phyloP scores from a whole-genome alignment of 2,329 filamentous ascomycete species.

The Bipolaris bicolor region DNA sequence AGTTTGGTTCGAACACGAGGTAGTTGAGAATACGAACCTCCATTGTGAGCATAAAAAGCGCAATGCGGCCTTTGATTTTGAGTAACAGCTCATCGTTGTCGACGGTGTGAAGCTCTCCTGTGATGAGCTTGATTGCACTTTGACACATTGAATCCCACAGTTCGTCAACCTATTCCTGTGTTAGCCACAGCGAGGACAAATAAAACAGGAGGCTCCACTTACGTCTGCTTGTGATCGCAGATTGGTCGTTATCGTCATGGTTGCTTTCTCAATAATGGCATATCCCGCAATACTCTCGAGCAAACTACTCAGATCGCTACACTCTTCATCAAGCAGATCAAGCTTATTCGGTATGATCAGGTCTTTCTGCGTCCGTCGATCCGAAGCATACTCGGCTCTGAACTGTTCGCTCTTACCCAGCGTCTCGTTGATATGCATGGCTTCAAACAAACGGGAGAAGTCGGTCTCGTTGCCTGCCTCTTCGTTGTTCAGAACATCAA shows the following conservation, averaged over 20 bases:
- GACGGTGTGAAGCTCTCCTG: slow-evolving; percentile 77
- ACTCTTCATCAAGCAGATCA: slow-evolving; percentile 80
- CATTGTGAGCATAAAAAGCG: slow-evolving; percentile 98
- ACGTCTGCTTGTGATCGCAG: slow-evolving; percentile 82
- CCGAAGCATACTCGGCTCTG: slow-evolving; percentile 87
- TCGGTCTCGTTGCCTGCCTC: slow-evolving; percentile 81
- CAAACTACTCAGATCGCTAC: slow-evolving; percentile 83
- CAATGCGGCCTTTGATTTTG: slow-evolving; percentile 93
- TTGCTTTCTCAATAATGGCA: slow-evolving; percentile 93
- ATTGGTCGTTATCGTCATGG: slow-evolving; percentile 84
- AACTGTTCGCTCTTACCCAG: slow-evolving; percentile 92
- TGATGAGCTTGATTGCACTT: slow-evolving; percentile 80
- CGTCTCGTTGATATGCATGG: slow-evolving; percentile 93
- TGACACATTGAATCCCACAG: slow-evolving; percentile 99
- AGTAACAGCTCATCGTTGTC: slow-evolving; percentile 86
- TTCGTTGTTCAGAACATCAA: slow-evolving; percentile 93
- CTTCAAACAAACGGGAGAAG: slow-evolving; percentile 93
- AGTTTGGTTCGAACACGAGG: slow-evolving; percentile 10
- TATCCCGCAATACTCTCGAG: slow-evolving; percentile 95
- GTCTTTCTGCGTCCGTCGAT: slow-evolving; percentile 88
- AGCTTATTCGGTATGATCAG: slow-evolving; percentile 79
- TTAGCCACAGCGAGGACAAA: background rate
- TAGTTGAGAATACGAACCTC: slow-evolving; percentile 65
- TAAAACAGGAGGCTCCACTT: slow-evolving; percentile 35
- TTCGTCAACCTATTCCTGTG: slow-evolving; percentile 76